Conservation (phyloP, 2,329 filamentous ascomycete species). For the Cladophialophora immunda region DNA sequence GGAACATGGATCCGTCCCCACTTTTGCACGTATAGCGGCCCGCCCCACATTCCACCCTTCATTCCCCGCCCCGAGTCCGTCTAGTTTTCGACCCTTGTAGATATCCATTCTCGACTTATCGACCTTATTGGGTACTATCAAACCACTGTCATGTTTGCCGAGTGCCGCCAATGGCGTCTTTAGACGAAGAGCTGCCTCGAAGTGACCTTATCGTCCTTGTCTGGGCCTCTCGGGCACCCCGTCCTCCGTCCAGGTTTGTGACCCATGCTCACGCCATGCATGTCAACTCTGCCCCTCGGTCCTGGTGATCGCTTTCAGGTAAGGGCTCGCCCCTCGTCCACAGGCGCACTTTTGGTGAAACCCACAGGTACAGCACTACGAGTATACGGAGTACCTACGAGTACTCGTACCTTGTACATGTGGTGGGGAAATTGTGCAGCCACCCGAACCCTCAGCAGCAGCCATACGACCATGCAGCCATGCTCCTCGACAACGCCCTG, state of each 20-base stretch:
- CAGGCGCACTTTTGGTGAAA: background rate
- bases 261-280: background rate
- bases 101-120: background rate
- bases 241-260: background rate
- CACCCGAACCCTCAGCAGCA: background rate
- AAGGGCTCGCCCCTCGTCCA: background rate
- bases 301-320: background rate
- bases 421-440: background rate
- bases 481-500: background rate
- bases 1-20: background rate
- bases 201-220: slow-evolving; percentile 5
- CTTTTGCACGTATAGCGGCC: background rate
- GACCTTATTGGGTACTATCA: background rate
- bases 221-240: background rate
- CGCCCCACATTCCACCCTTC: background rate
- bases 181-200: background rate
- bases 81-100: background rate
- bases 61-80: background rate
- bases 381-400: background rate
- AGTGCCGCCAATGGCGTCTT: background rate
- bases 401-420: background rate
- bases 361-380: background rate
- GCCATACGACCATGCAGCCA: background rate
- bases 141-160: background rate
- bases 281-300: background rate